Evolutionary conservation across 305 asterid species (phyloP).

Genomic region (Rubia balearica): DNA sequence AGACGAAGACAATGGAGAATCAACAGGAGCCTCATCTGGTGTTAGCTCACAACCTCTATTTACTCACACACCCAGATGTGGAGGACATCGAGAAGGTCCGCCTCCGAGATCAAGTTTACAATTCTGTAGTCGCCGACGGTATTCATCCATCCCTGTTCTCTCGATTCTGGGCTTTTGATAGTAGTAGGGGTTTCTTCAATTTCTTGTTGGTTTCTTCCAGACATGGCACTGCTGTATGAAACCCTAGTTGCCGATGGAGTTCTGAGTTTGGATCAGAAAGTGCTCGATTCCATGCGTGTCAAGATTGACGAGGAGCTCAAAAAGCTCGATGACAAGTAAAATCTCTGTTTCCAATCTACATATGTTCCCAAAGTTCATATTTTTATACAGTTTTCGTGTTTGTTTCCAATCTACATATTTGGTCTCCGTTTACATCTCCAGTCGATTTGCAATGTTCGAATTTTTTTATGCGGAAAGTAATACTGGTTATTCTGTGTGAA

Average conservation of each 20-base stretch:
- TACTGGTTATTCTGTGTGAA: neutral
- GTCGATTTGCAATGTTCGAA: neutral
- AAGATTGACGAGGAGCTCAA: slow-evolving; percentile 58
- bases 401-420: neutral
- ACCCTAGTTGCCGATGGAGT: slow-evolving; percentile 54
- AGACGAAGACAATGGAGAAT: slow-evolving; percentile 44
- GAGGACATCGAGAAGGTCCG: slow-evolving; percentile 82
- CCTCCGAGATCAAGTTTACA: slow-evolving; percentile 84
- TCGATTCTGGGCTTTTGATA: neutral
- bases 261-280: slow-evolving; percentile 57
- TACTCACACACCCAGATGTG: slow-evolving; percentile 65
- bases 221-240: slow-evolving; percentile 75
- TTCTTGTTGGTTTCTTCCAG: slow-evolving; percentile 22
- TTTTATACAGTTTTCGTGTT: neutral
- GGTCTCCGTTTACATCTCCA: too few relatives aligned
- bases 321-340: slow-evolving; percentile 67
- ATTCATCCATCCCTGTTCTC: slow-evolving; percentile 1
- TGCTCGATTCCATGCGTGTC: slow-evolving; percentile 58
- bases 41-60: slow-evolving; percentile 67
- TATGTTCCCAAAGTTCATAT: neutral
- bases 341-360: slow-evolving; percentile 9
- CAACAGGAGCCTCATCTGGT: slow-evolving; percentile 73
- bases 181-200: neutral
- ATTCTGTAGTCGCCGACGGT: slow-evolving; percentile 66
- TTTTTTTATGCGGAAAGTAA: neutral